Base-by-base conservation (phyloP, 1,284 basidiomycete species). In the Melanopsichium pennsylvanicum region DNA sequence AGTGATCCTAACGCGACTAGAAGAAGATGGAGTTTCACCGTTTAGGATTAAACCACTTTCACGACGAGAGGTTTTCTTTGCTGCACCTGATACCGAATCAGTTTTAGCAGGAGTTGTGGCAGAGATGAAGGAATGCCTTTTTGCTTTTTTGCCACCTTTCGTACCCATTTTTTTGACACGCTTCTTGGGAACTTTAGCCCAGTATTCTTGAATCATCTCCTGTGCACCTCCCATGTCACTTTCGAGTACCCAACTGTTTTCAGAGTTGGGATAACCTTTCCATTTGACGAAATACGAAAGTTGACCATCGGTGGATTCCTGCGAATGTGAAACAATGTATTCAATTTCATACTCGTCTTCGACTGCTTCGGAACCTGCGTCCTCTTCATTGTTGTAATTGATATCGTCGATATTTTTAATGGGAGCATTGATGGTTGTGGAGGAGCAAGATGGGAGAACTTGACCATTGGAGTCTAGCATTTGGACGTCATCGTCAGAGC, bases 271-370 rank as follows among this genome's bases (percentile, higher is more conserved):
- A 35, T 75, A 76, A 10, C 73, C 74, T 32, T 73, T 69, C 74
- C 74, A 76, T 26, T 69, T 68, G 21, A 75, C 73, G 37, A 55
- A 64, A 47, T 74, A 76, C n/a, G 72, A 74, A 25, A 72, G 35
- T 36, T 76, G 51, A 10, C 47, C 56, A 25, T 58, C 39, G 33
- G 40, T 33, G 25, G 41, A 56, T 13, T 42, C 38, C 12, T 49
- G 31, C 8, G 59, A 56, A 31, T 74, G 72, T 10, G 37, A 39
- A 13, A 74, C 56, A 35, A 74, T 74, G 22, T 40, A 31, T 37
- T 72, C 72, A 51, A 74, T 72, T 39, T 74, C 72, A 44, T 74
- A 74, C 43, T 74, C 72, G 27, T 62, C 70, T 38, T 72, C 70
- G 42, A 26, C 18, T 4, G 18, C 69, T 2, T 59, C 60, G 7